A percentile compares a stretch with the other conserved stretches of the same genome.
Evolutionary conservation across 2,329 filamentous ascomycete genomes (phyloP).

Genomic region (Pezicula neosporulosa): DNA sequence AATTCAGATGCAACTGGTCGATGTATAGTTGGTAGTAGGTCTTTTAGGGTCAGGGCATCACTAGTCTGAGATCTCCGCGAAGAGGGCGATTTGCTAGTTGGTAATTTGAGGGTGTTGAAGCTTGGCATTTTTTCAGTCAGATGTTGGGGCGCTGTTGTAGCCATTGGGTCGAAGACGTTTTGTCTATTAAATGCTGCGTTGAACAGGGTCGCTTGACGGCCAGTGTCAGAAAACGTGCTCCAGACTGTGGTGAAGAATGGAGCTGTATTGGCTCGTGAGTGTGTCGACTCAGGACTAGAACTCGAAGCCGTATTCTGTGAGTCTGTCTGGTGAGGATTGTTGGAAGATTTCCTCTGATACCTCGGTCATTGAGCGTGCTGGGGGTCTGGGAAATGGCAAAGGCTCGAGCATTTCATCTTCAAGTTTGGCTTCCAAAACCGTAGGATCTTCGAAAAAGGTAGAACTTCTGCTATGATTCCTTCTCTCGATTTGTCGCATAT

Average conservation of each 20-base stretch:
- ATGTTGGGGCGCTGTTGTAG: slow-evolving; percentile 7
- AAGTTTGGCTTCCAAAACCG: slow-evolving; percentile 20
- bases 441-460: slow-evolving; percentile 24
- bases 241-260: neutral
- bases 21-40: neutral
- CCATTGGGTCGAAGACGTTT: slow-evolving; percentile 6
- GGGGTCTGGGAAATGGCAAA: slow-evolving; percentile 10
- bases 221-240: neutral
- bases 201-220: slow-evolving; percentile 2
- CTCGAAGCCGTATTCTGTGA: too few relatives aligned
- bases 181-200: slow-evolving; percentile 12
- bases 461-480: slow-evolving; percentile 21
- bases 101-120: slow-evolving; percentile 9
- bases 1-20: slow-evolving; percentile 11
- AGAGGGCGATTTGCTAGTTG: slow-evolving; percentile 11
- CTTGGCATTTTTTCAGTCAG: slow-evolving; percentile 1
- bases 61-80: neutral
- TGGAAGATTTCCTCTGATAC: slow-evolving; percentile 17
- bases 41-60: neutral
- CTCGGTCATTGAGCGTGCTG: slow-evolving; percentile 5
- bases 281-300: too few relatives aligned
- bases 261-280: neutral
- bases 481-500: slow-evolving; percentile 17
- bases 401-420: slow-evolving; percentile 28
- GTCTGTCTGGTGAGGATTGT: too few relatives aligned